phyloP scores from a whole-genome alignment of 2,329 filamentous ascomycete genomes.

The Colletotrichum falcatum region DNA sequence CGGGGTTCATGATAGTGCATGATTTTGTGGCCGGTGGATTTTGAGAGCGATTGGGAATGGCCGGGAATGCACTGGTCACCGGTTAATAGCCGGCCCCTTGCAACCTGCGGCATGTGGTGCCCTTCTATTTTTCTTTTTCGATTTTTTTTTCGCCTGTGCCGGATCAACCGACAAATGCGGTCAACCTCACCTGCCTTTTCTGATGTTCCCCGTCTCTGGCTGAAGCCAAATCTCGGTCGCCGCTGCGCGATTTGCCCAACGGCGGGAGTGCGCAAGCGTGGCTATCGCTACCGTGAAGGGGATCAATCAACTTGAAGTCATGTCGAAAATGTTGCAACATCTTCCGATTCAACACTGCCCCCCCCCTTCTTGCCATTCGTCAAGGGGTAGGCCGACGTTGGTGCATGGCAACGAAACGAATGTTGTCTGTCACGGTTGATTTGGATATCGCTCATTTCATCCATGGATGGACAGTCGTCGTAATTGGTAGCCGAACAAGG shows the following conservation, averaged over 20 bases:
- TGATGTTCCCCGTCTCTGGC: conserved; percentile 23
- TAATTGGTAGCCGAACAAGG: neutral
- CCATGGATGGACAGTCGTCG: conserved; percentile 1
- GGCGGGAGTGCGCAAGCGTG: neutral
- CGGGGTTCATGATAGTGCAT: conserved; percentile 24
- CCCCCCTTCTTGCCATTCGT: neutral
- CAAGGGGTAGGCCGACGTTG: neutral
- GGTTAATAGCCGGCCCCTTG: conserved; percentile 27
- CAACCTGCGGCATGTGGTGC: conserved; percentile 29
- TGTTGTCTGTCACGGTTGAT: neutral
- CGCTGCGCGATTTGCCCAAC: neutral
- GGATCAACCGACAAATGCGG: conserved; percentile 39
- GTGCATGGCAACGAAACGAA: neutral
- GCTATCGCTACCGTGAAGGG: neutral
- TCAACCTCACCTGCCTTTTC: conserved; percentile 36
- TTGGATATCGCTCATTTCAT: neutral
- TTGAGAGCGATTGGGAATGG: conserved; percentile 22
- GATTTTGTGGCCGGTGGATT: conserved; percentile 24
- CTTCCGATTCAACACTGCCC: neutral
- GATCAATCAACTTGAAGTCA: neutral
- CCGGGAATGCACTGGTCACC: conserved; percentile 32
- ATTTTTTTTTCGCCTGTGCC: conserved; percentile 28
- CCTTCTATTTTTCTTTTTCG: neutral
- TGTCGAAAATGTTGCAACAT: neutral
- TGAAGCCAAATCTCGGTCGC: neutral